These are phyloP conservation scores for Penicillium janthinellum DNA, from an alignment of 2,329 filamentous ascomycete genomes.

Conservation along the genomic window DNA sequence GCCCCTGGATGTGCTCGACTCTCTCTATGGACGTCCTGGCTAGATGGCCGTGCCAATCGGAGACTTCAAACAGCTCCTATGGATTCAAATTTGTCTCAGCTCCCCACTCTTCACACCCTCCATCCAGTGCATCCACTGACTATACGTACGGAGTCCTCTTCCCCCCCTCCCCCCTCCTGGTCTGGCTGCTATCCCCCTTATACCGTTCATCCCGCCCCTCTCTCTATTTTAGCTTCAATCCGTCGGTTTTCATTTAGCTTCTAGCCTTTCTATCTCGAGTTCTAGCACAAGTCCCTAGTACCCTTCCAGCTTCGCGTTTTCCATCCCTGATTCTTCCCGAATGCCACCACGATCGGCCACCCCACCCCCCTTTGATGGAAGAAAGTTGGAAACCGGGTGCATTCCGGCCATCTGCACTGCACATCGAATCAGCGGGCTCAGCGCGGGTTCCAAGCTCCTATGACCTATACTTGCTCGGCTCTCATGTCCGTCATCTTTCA, in stretches of 20 bases:
- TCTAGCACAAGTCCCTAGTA: neutral
- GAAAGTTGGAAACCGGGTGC: neutral
- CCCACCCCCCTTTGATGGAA: neutral
- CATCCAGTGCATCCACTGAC: neutral
- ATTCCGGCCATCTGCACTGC: neutral
- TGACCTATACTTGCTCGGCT: constrained; percentile 4
- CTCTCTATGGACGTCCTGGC: neutral
- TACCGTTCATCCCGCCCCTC: neutral
- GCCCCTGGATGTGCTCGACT: neutral
- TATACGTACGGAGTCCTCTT: neutral
- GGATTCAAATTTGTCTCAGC: constrained; percentile 2
- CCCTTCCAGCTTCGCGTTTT: neutral
- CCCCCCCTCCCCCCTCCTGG: neutral
- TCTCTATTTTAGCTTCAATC: neutral
- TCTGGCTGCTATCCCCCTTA: neutral
- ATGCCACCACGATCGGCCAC: neutral
- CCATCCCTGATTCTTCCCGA: neutral
- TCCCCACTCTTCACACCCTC: neutral
- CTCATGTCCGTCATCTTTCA: constrained; percentile 14
- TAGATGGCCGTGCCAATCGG: neutral
- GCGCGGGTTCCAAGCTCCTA: neutral
- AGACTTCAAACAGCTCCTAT: neutral
- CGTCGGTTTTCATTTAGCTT: neutral
- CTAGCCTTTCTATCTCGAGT: neutral
- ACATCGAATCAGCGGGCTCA: constrained; percentile 6